phyloP scores from a whole-genome alignment of 2,329 filamentous ascomycete species.

The Fusarium xylarioides region DNA sequence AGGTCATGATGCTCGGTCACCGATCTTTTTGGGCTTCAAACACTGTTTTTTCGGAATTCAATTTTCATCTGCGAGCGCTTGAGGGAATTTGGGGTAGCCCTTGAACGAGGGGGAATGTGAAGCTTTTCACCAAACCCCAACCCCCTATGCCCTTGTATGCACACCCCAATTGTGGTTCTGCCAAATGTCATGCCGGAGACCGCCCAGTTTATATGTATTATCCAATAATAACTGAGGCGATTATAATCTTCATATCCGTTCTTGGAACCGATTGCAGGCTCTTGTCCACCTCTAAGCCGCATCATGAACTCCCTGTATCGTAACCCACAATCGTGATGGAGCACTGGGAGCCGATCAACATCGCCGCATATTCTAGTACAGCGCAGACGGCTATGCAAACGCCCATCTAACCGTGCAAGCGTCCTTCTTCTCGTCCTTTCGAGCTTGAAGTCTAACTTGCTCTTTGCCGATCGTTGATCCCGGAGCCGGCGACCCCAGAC shows the following conservation, averaged over 20 bases:
- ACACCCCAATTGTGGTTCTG: conserved; percentile 32
- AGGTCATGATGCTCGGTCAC: conserved; percentile 39
- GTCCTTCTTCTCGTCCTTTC: background rate
- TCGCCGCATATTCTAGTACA: background rate
- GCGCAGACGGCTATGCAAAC: background rate
- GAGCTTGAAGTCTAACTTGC: background rate
- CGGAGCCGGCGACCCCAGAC: conserved; percentile 23
- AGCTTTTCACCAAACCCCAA: conserved; percentile 30
- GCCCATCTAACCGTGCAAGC: background rate
- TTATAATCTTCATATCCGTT: conserved; percentile 31
- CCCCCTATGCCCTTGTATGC: conserved; percentile 11
- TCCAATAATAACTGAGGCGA: conserved; percentile 32
- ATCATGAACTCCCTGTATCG: background rate
- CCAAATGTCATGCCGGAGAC: conserved; percentile 35
- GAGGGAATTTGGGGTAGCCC: conserved; percentile 32
- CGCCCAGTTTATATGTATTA: conserved; percentile 21
- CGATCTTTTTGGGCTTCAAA: conserved; percentile 23
- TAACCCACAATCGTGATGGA: background rate
- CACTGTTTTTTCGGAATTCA: conserved; percentile 7
- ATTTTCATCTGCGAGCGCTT: conserved; percentile 14
- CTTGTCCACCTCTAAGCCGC: conserved; percentile 23
- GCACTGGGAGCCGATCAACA: background rate
- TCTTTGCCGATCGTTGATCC: conserved; percentile 11
- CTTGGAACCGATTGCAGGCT: background rate
- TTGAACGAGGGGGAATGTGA: conserved; percentile 24